Evolutionary conservation across 1,139 yeast species (phyloP), one percentile per base, ranked within the genome.

Genomic region (Diutina mesorugosa): DNA sequence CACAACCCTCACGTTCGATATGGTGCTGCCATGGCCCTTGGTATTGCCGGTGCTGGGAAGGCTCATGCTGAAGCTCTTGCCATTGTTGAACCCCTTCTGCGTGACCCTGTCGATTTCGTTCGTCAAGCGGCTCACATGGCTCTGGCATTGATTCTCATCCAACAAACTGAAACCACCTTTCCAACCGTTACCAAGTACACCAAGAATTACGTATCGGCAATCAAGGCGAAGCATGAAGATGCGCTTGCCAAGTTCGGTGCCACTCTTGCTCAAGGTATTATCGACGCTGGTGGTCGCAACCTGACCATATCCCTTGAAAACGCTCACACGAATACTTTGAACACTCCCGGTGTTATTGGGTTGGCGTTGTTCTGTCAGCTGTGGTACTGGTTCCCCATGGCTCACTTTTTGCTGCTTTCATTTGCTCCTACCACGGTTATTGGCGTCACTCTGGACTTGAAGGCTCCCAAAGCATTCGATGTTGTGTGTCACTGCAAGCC

Each of bases 301-400:
- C 96, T 89, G n/a, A 91, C 98, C 0, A 90, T 93, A 61, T 87
- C 87, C 63, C 77, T 93, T 58, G 98, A 93, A 70, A 89, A 93
- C 68, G 67, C 84, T n/a, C 93, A 90, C 62, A 90, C 97, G 46
- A 95, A 90, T 60, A 90, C 96, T 16, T 79, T 93, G 62, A 93
- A 93, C 69, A 84, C 86, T 69, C 87, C 87, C 67, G 95, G 97
- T 0, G 85, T 95, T 63, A 96, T 91, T 59, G 99, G 99, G 51
- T 76, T 95, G 64, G 84, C 95, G 0, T 81, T 93, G 60, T 95
- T 93, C 68, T 77, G 87, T 6, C 99, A 93, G 72, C 88, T 89
- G 67, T 93, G 99, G 99, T 90, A 90, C 72, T 93, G 99, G 99
- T 95, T 86, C 83, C 99, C 99, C 61, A 78, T 91, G 60, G 84